phyloP scores from a whole-genome alignment of 2,329 filamentous ascomycete species.

The Anthostomella pinea region DNA sequence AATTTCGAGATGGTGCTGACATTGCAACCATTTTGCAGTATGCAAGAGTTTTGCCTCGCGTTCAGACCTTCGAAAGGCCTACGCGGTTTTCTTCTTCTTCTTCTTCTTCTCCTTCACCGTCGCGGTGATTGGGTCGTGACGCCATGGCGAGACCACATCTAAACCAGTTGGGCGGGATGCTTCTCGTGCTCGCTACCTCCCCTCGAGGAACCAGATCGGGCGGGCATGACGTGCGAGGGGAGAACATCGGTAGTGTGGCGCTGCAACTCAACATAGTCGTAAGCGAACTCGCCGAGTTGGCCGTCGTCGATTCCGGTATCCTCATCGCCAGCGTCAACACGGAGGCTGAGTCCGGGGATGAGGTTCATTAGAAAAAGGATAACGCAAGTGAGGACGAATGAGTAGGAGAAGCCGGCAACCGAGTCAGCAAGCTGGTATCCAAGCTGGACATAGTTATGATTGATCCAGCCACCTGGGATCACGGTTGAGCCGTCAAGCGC shows the following conservation, averaged over 20 bases:
- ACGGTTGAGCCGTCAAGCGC: constrained; percentile 65
- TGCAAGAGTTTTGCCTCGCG: no score
- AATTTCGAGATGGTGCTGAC: no score
- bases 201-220: constrained; percentile 24
- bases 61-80: no score
- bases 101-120: no score
- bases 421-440: constrained; percentile 70
- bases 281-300: constrained; percentile 79
- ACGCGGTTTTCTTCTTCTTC: no score
- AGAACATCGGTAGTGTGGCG: constrained; percentile 56
- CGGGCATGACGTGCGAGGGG: constrained; percentile 7
- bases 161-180: constrained; percentile 15
- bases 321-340: constrained; percentile 65
- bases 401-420: constrained; percentile 61
- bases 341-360: constrained; percentile 67
- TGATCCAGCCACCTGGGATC: constrained; percentile 65
- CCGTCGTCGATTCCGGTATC: constrained; percentile 69
- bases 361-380: constrained; percentile 71
- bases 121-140: no score
- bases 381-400: constrained; percentile 64
- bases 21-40: no score
- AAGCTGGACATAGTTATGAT: constrained; percentile 67
- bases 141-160: no score
- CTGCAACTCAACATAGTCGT: constrained; percentile 74
- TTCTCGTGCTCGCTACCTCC: constrained; percentile 30